Evolutionary conservation across 176 grass and related monocot species (phyloP).

Genomic region (Ananas comosus): DNA sequence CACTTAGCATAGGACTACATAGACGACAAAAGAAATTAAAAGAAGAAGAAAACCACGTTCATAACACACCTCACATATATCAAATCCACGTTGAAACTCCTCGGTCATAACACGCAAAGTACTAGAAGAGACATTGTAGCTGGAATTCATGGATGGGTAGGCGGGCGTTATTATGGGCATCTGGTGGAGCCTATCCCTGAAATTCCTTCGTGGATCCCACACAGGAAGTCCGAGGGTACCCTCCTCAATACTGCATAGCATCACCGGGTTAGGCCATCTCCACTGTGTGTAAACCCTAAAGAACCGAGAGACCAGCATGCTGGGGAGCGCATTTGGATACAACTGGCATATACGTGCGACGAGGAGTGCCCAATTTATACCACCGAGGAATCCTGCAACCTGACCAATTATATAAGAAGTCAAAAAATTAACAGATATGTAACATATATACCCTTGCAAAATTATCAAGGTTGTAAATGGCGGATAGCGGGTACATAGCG

Average conservation of each 20-base stretch:
- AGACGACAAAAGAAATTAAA: background rate
- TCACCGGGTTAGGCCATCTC: constrained; percentile 97
- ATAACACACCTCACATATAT: constrained; percentile 64
- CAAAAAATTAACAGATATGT: too few species aligned
- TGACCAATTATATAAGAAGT: constrained; percentile 16
- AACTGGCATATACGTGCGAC: constrained; percentile 91
- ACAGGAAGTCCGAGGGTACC: constrained; percentile 61
- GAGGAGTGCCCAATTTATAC: constrained; percentile 96
- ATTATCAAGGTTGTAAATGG: too few species aligned
- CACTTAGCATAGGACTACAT: too few species aligned
- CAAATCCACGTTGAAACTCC: constrained; percentile 68
- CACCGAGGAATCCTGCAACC: constrained; percentile 95
- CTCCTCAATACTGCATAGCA: constrained; percentile 83
- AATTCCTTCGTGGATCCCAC: constrained; percentile 92
- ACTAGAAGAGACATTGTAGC: constrained; percentile 82
- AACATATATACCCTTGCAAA: too few species aligned
- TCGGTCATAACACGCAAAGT: constrained; percentile 68
- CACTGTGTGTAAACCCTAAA: constrained; percentile 83
- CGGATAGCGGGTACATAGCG: too few species aligned
- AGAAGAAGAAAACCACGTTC: background rate
- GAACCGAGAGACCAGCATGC: constrained; percentile 86
- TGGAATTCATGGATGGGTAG: constrained; percentile 94
- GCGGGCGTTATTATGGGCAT: constrained; percentile 99
- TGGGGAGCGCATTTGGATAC: constrained; percentile 83
- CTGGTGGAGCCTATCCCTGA: constrained; percentile 67